phyloP scores from a whole-genome alignment of 2,329 filamentous ascomycete genomes.

The Emergomyces orientalis region DNA sequence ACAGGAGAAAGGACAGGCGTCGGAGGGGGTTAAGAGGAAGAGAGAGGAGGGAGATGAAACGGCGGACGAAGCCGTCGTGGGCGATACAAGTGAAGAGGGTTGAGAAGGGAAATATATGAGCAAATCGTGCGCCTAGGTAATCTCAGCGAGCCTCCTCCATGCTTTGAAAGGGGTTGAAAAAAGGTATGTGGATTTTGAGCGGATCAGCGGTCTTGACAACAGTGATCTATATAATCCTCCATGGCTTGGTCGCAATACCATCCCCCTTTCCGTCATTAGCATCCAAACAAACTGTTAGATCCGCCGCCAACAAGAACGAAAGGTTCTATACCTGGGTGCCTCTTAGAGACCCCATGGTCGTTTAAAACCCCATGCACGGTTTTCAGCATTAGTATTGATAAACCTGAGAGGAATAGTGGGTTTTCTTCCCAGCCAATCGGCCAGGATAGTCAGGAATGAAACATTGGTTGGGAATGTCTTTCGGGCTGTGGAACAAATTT shows the following conservation, averaged over 20 bases:
- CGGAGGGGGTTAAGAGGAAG: slow-evolving; percentile 16
- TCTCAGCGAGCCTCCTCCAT: neutral
- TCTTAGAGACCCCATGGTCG: too few relatives aligned
- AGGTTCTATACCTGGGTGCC: too few relatives aligned
- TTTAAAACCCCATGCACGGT: too few relatives aligned
- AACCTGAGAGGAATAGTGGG: too few relatives aligned
- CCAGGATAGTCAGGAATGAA: too few relatives aligned
- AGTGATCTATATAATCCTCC: neutral
- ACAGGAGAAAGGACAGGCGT: neutral
- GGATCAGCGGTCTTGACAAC: neutral
- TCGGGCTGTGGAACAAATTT: too few relatives aligned
- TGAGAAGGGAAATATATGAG: neutral
- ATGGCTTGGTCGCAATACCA: neutral
- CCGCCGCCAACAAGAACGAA: too few relatives aligned
- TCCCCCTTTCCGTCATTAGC: neutral
- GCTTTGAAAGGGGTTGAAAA: too few relatives aligned
- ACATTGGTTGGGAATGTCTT: too few relatives aligned
- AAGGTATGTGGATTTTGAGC: neutral
- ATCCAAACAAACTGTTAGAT: too few relatives aligned
- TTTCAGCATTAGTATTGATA: too few relatives aligned
- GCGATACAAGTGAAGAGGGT: neutral
- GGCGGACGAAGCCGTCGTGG: neutral
- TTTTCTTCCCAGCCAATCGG: too few relatives aligned
- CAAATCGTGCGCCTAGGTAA: neutral
- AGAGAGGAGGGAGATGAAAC: neutral